A percentile compares a stretch with the other conserved stretches of the same genome.
phyloP scores from a whole-genome alignment of 2,329 filamentous ascomycete species.

The Alternaria ethzedia region DNA sequence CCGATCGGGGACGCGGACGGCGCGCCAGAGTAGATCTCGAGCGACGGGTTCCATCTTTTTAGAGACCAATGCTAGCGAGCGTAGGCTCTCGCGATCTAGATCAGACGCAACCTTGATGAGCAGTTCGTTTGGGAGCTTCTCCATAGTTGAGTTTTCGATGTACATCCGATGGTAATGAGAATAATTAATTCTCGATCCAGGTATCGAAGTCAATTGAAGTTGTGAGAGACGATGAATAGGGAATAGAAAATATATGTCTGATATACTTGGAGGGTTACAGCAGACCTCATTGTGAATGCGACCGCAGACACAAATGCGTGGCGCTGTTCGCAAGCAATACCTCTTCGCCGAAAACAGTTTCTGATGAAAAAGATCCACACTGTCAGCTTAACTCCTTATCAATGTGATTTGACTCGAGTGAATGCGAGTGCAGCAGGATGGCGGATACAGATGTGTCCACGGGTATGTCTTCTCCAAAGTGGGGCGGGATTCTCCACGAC shows the following conservation, averaged over 20 bases:
- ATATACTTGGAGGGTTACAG: neutral
- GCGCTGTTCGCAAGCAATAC: neutral
- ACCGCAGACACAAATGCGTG: neutral
- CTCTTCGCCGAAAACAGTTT: neutral
- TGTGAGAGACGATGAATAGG: neutral
- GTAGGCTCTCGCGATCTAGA: neutral
- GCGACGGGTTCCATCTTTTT: neutral
- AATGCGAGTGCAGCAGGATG: neutral
- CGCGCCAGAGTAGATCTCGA: neutral
- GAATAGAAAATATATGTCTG: neutral
- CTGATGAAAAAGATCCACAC: neutral
- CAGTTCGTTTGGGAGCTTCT: neutral
- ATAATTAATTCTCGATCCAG: neutral
- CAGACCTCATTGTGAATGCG: neutral
- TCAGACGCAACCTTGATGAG: neutral
- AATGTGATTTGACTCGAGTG: neutral
- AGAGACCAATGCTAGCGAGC: neutral
- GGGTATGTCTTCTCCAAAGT: neutral
- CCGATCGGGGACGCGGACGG: neutral
- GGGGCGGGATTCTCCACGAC: neutral
- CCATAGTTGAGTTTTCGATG: neutral
- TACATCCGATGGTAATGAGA: neutral
- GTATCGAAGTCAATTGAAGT: neutral
- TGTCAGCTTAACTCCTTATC: neutral
- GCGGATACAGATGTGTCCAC: neutral